Percentiles rank a stretch among this genome's conserved stretches.
Conservation (phyloP, 148 eudicot species). For the Rhododendron williamsianum region DNA sequence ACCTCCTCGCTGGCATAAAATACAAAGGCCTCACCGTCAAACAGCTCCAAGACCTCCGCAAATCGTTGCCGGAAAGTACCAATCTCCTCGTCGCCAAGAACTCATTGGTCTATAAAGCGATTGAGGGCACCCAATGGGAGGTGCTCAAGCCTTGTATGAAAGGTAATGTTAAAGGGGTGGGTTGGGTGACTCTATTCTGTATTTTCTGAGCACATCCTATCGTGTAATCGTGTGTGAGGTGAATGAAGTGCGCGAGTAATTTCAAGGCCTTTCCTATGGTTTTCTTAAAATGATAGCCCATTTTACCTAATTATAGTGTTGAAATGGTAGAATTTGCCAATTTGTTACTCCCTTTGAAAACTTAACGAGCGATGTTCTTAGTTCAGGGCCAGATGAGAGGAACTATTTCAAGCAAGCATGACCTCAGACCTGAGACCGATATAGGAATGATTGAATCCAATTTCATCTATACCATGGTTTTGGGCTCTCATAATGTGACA, state of each 20-base stretch:
- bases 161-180: slow-evolving; percentile 11
- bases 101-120: slow-evolving; percentile 71
- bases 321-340: background rate
- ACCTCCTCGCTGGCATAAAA: slow-evolving; percentile 72
- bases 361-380: background rate
- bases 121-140: slow-evolving; percentile 78
- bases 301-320: background rate
- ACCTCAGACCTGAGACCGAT: no score
- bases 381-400: no score
- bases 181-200: background rate
- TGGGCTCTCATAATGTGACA: no score
- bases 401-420: no score
- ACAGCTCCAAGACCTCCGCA: slow-evolving; percentile 70
- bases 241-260: background rate
- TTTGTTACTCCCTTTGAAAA: background rate
- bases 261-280: background rate
- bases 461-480: no score
- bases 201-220: background rate
- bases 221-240: background rate
- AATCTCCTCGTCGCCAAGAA: slow-evolving; percentile 77
- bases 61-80: slow-evolving; percentile 52
- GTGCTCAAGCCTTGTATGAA: slow-evolving; percentile 82
- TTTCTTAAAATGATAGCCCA: background rate
- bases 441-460: no score
- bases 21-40: slow-evolving; percentile 81